These are phyloP conservation scores for Athelia sp. DNA, from an alignment of 1,284 basidiomycete genomes.

Conservation along the genomic window DNA sequence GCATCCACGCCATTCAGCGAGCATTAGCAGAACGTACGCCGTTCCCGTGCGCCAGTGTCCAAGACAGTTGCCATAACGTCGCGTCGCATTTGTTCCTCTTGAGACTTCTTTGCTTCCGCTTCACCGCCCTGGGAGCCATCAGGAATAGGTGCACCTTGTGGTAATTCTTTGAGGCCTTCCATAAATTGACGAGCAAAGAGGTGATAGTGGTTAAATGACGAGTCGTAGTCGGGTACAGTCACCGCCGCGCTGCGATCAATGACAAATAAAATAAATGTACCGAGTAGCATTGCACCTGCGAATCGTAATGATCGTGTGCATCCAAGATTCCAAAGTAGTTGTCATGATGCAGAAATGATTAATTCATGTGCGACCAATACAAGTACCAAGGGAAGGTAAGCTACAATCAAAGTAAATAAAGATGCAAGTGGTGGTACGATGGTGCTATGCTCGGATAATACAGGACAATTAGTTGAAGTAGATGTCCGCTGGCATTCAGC, in stretches of 20 bases:
- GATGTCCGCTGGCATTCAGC: neutral
- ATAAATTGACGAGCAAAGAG: neutral
- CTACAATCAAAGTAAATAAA: slow-evolving; percentile 1
- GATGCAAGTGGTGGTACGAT: neutral
- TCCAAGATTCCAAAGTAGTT: too few species aligned
- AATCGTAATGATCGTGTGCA: too few species aligned
- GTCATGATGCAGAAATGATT: neutral
- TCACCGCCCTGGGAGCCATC: slow-evolving; percentile 32
- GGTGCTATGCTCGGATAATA: neutral
- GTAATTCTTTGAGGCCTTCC: slow-evolving; percentile 14
- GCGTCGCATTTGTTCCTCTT: slow-evolving; percentile 72
- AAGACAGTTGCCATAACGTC: slow-evolving; percentile 87
- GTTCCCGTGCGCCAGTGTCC: slow-evolving; percentile 83
- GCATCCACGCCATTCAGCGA: neutral
- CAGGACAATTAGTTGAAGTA: neutral
- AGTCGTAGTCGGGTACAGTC: neutral
- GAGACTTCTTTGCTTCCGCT: slow-evolving; percentile 53
- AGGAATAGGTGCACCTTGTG: slow-evolving; percentile 20
- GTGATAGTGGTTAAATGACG: neutral
- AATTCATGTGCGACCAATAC: neutral
- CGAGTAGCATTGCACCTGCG: too few species aligned
- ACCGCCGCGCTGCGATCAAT: too few species aligned
- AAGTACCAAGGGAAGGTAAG: neutral
- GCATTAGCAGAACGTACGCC: slow-evolving; percentile 68
- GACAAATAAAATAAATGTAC: too few species aligned